A percentile compares a stretch with the other conserved stretches of the same genome.
phyloP scores from a whole-genome alignment of 805 yeast species.

The Zygosaccharomyces siamensis region DNA sequence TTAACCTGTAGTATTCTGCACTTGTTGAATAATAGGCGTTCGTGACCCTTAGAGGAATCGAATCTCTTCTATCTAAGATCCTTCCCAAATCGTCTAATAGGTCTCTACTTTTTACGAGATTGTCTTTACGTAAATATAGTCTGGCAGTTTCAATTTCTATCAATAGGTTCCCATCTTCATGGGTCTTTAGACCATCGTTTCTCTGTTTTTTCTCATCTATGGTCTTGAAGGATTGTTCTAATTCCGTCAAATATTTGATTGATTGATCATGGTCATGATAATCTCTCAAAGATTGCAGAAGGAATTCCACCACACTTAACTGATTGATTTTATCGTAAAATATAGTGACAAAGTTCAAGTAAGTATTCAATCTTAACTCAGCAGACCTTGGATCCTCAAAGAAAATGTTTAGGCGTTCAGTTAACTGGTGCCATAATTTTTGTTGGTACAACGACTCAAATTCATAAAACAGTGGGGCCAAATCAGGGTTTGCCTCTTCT shows the following conservation, averaged over 20 bases:
- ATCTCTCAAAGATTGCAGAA: constrained; percentile 50
- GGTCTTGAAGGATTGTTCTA: constrained; percentile 43
- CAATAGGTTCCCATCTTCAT: constrained; percentile 53
- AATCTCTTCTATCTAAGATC: constrained; percentile 52
- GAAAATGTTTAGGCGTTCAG: constrained; percentile 57
- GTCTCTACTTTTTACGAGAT: constrained; percentile 57
- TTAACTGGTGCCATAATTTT: constrained; percentile 92
- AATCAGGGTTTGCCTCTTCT: constrained; percentile 58
- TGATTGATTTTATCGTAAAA: constrained; percentile 72
- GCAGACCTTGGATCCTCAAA: constrained; percentile 51
- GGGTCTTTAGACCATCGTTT: constrained; percentile 36
- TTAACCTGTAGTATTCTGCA: constrained; percentile 67
- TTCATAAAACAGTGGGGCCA: constrained; percentile 43
- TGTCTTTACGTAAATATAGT: constrained; percentile 51
- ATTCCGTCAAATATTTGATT: constrained; percentile 44
- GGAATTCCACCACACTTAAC: constrained; percentile 70
- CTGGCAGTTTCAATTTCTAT: constrained; percentile 73
- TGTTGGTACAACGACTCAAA: constrained; percentile 84
- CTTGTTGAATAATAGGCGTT: constrained; percentile 80
- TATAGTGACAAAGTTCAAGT: constrained; percentile 60
- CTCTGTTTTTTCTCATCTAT: constrained; percentile 34
- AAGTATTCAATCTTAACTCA: constrained; percentile 59
- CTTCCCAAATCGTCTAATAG: constrained; percentile 57
- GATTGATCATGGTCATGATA: constrained; percentile 43
- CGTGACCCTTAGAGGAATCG: constrained; percentile 59